These are phyloP conservation scores for Fomitopsis pulvina DNA, from an alignment of 768 basidiomycete genomes.

Conservation along the genomic window DNA sequence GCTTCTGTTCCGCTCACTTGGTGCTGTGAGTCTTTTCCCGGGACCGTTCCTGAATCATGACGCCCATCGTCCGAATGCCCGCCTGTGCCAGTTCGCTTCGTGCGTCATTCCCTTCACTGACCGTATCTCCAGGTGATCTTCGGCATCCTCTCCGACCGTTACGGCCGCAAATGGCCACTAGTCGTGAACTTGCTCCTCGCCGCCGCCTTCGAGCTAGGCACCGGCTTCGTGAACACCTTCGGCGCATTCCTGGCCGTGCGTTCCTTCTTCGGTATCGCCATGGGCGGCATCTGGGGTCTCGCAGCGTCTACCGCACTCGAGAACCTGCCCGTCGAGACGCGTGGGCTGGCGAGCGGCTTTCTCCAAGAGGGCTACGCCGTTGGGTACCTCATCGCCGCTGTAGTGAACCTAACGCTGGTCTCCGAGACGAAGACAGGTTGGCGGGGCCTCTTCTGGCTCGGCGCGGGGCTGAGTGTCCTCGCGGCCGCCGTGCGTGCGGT, in stretches of 20 bases:
- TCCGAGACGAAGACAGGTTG: slow-evolving; percentile 35
- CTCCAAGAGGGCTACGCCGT: slow-evolving; percentile 87
- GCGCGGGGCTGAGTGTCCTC: slow-evolving; percentile 59
- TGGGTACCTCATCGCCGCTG: slow-evolving; percentile 80
- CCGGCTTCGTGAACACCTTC: slow-evolving; percentile 77
- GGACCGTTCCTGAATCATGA: background rate
- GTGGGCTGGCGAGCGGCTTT: slow-evolving; percentile 80
- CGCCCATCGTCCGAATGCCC: no score
- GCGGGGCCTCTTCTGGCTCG: slow-evolving; percentile 81
- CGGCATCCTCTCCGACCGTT: slow-evolving; percentile 82
- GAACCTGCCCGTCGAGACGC: slow-evolving; percentile 79
- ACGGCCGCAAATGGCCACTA: slow-evolving; percentile 91
- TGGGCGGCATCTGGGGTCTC: slow-evolving; percentile 90
- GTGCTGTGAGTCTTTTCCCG: slow-evolving; percentile 59
- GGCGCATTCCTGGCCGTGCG: slow-evolving; percentile 75
- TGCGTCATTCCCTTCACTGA: background rate
- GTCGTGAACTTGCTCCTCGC: slow-evolving; percentile 70
- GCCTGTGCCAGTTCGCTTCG: no score
- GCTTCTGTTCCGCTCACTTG: slow-evolving; percentile 80
- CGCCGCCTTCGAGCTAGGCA: slow-evolving; percentile 66
- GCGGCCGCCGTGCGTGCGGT: slow-evolving; percentile 59
- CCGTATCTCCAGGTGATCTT: slow-evolving; percentile 47
- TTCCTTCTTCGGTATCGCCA: slow-evolving; percentile 78
- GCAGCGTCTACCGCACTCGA: slow-evolving; percentile 80
- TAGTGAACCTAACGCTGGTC: slow-evolving; percentile 68